Evolutionary conservation across 352 stramenopile genomes (phyloP).

Genomic region (Pythium aquatile): DNA sequence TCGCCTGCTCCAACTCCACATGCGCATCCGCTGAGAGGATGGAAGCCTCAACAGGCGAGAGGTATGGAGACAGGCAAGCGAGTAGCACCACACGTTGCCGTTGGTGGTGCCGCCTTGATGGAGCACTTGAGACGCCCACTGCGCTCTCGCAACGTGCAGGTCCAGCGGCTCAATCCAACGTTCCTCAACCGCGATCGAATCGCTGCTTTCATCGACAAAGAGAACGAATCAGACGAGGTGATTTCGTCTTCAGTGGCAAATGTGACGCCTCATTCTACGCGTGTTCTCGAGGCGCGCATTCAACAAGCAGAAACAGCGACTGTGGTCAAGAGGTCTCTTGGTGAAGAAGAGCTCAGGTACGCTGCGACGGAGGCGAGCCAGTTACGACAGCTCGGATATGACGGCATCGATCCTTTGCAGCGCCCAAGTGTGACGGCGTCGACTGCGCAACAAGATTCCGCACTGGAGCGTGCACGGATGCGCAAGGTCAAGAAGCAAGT

Average conservation of each 20-base stretch:
- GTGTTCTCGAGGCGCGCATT: constrained; percentile 35
- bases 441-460: constrained; percentile 24
- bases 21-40: constrained; percentile 43
- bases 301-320: constrained; percentile 15
- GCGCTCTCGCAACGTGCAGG: constrained; percentile 14
- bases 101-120: constrained; percentile 7
- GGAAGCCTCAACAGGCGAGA: constrained; percentile 22
- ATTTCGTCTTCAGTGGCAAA: not conserved
- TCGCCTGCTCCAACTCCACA: constrained; percentile 49
- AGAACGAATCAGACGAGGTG: not conserved
- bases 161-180: constrained; percentile 49
- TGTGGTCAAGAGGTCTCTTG: constrained; percentile 23
- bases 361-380: constrained; percentile 58
- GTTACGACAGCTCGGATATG: constrained; percentile 25
- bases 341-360: constrained; percentile 33
- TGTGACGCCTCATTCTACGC: constrained; percentile 40
- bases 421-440: not conserved
- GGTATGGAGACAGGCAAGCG: not conserved
- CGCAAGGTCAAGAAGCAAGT: constrained; percentile 71
- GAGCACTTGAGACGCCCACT: constrained; percentile 12
- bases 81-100: not conserved
- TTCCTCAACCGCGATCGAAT: constrained; percentile 52
- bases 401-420: constrained; percentile 10
- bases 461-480: constrained; percentile 44
- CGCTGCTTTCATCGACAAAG: constrained; percentile 28